These are phyloP conservation scores for Luvunga scandens DNA, from an alignment of 345 rosid species.

Conservation along the genomic window DNA sequence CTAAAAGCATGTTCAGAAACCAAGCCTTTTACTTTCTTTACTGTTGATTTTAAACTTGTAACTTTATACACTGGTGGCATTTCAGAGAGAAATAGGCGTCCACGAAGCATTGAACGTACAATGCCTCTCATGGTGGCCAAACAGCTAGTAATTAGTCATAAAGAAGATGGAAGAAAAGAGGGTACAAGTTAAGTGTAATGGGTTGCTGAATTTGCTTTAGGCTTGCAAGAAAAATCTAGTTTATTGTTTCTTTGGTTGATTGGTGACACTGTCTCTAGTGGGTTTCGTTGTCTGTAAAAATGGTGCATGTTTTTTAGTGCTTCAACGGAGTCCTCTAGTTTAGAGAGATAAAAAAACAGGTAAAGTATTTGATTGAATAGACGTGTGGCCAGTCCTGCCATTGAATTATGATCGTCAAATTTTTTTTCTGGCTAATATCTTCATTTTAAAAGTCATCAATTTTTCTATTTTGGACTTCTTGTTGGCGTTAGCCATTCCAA, in stretches of 20 bases:
- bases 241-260: neutral
- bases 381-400: neutral
- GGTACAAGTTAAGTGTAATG: neutral
- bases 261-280: neutral
- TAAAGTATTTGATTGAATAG: neutral
- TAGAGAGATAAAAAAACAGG: neutral
- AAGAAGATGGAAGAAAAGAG: neutral
- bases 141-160: neutral
- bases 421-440: constrained; percentile 6
- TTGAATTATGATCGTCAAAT: constrained; percentile 5
- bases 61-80: neutral
- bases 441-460: neutral
- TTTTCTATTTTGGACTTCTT: constrained; percentile 1
- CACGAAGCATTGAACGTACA: constrained; percentile 2
- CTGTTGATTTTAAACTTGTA: neutral
- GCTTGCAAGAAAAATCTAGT: constrained; percentile 5
- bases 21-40: constrained; percentile 4
- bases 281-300: neutral
- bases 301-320: neutral
- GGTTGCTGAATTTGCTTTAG: neutral
- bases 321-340: constrained; percentile 15
- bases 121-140: constrained; percentile 3
- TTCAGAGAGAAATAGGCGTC: constrained; percentile 3
- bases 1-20: neutral
- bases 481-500: neutral